Conservation (phyloP, 2,329 filamentous ascomycete species). For the Monosporascus ibericus region DNA sequence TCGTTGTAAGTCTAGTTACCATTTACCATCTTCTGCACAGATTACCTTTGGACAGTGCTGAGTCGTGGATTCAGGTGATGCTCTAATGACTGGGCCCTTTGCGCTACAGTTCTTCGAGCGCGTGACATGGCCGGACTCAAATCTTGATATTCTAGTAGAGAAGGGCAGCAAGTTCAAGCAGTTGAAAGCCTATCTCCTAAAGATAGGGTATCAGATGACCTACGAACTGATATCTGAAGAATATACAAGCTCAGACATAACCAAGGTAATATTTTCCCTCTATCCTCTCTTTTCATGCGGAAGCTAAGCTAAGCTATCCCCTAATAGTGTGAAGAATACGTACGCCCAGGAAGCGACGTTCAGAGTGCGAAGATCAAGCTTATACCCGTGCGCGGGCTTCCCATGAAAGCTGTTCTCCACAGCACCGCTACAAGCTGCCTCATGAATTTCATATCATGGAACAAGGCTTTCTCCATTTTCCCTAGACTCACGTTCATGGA, state of each 20-base stretch:
- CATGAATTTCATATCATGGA: neutral
- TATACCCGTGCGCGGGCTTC: no score
- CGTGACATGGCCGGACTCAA: no score
- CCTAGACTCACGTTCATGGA: neutral
- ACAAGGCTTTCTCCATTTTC: neutral
- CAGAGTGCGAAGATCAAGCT: no score
- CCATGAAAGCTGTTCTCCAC: no score
- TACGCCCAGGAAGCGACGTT: no score
- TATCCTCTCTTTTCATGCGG: no score
- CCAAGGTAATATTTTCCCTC: neutral
- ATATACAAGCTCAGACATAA: no score
- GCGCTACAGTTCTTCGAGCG: neutral
- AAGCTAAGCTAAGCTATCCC: no score
- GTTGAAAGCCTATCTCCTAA: neutral
- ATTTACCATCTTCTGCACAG: neutral
- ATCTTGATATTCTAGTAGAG: neutral
- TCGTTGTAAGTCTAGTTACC: neutral
- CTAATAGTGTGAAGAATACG: no score
- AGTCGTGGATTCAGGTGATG: neutral
- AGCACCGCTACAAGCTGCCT: neutral
- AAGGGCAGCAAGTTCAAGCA: neutral
- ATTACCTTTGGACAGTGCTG: no score
- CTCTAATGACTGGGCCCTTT: neutral
- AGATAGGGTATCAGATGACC: neutral
- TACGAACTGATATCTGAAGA: neutral